Percentiles rank a stretch among this genome's conserved stretches.
Evolutionary conservation across 2,329 filamentous ascomycete genomes (phyloP).

Genomic region (Stagonosporopsis tanaceti): DNA sequence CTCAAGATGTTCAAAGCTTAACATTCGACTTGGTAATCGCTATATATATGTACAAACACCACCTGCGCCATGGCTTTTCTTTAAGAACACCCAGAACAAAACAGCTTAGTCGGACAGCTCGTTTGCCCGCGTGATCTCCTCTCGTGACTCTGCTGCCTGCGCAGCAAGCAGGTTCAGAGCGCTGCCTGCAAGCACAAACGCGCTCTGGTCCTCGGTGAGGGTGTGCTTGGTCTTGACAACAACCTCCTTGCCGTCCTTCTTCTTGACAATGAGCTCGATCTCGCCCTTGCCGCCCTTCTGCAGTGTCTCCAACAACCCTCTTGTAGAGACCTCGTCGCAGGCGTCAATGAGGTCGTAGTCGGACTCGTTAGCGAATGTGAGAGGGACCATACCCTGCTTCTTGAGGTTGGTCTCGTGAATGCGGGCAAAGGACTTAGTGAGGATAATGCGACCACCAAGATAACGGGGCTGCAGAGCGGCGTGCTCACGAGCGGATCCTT

Average conservation of each 20-base stretch:
- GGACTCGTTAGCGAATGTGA: slow-evolving; percentile 86
- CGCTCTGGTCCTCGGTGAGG: slow-evolving; percentile 87
- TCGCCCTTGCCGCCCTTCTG: slow-evolving; percentile 78
- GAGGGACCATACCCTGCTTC: slow-evolving; percentile 95
- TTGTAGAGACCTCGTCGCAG: slow-evolving; percentile 82
- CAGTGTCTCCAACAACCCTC: slow-evolving; percentile 85
- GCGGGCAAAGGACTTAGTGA: slow-evolving; percentile 86
- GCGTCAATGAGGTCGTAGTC: slow-evolving; percentile 88
- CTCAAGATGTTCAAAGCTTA: background rate
- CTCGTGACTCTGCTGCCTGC: slow-evolving; percentile 56
- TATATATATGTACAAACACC: slow-evolving; percentile 23
- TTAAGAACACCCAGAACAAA: background rate
- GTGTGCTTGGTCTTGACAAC: slow-evolving; percentile 84
- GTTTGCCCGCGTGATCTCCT: slow-evolving; percentile 46
- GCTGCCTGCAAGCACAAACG: slow-evolving; percentile 91
- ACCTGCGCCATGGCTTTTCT: slow-evolving; percentile 12
- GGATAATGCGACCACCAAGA: slow-evolving; percentile 82
- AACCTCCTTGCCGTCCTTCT: slow-evolving; percentile 68
- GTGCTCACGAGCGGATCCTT: slow-evolving; percentile 88
- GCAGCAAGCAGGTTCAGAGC: slow-evolving; percentile 87
- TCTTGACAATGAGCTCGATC: slow-evolving; percentile 67
- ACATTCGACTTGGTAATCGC: slow-evolving; percentile 7
- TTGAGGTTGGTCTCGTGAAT: slow-evolving; percentile 97
- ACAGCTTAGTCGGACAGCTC: slow-evolving; percentile 50
- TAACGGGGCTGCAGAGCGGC: slow-evolving; percentile 91